Evolutionary conservation across 176 grass and related monocot genomes (phyloP), one percentile per base, ranked within the genome.

Genomic region (Avena eriantha): DNA sequence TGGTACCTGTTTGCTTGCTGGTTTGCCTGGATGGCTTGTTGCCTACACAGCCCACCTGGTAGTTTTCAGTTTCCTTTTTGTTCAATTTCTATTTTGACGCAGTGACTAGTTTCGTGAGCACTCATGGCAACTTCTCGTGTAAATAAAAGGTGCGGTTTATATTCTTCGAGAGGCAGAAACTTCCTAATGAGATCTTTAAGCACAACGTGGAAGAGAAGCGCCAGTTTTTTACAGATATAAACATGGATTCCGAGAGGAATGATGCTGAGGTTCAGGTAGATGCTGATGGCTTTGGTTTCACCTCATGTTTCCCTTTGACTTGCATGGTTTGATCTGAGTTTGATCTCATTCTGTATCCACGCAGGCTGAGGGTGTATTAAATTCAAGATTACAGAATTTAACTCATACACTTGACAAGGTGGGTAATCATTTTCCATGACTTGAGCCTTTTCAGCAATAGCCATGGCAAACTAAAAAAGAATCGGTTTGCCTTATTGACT

Each of bases 381-480:
- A 99, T 84, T 89, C 94, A 75, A 94, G 97, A 86, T 90, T 99
- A 85, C 97, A 99, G 88, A 94, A 96, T 87, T 85, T 99, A 54
- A 89, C 89, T 26, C 92, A 96, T 77, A 99, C 97, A 72, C 97
- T 99, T 69, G 92, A 99, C 85, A 99, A 99, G 93, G 96, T 98
- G 86, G 50, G 33, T 63, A 64, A 43, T 88, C 79, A 57, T 68
- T 36, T 73, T 67, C 9, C 19, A 64, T 69, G 57, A 53, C 24
- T 87, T 83, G 73, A 83, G 29, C 8, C 84, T 83, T 41, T 84
- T 84, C 8, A 19, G 10, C 82, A 70, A 34, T 87, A 57, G 18
- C 50, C 26, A 11, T 24, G 12, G 18, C 8, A 29, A 35, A 55
- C 47, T 60, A 31, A 71, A 79, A 7, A 4, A 70, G 56, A 47